Percentiles rank a stretch among this genome's conserved stretches.
Conservation (phyloP, 179 eudicot genomes). For the Pouteria campechiana region DNA sequence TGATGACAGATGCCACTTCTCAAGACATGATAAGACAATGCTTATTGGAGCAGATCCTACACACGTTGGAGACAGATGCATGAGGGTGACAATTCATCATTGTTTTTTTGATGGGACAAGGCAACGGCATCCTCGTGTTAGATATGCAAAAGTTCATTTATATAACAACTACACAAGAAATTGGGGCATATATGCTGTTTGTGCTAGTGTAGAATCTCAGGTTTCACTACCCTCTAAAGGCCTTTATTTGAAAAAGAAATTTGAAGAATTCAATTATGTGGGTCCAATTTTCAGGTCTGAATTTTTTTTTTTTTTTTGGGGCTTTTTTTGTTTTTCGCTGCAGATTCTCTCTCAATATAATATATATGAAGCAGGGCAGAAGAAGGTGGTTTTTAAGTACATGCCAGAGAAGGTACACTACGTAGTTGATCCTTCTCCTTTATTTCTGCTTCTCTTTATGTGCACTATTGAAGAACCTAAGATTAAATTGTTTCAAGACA, state of each 20-base stretch:
- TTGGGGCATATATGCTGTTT: conserved; percentile 89
- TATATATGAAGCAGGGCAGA: conserved; percentile 75
- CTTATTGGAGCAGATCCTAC: conserved; percentile 80
- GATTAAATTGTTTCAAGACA: no score
- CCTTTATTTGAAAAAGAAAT: no score
- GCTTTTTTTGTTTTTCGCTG: neutral
- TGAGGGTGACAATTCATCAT: conserved; percentile 79
- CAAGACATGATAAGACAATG: conserved; percentile 75
- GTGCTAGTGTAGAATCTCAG: conserved; percentile 68
- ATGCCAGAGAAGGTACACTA: conserved; percentile 73
- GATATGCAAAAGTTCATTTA: conserved; percentile 78
- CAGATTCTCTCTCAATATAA: conserved; percentile 87
- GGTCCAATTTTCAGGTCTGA: neutral
- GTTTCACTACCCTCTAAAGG: conserved; percentile 7
- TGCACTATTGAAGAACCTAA: no score
- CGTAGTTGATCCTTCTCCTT: neutral
- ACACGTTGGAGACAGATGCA: conserved; percentile 65
- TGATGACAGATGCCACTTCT: conserved; percentile 52
- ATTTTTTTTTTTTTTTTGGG: neutral
- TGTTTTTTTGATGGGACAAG: conserved; percentile 82
- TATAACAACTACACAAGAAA: conserved; percentile 78
- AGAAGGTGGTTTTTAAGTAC: conserved; percentile 56
- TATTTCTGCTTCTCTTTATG: no score
- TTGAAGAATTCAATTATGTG: no score
- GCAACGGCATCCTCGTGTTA: conserved; percentile 82